Conservation (phyloP, 805 yeast species). For the Candida broadrunensis region DNA sequence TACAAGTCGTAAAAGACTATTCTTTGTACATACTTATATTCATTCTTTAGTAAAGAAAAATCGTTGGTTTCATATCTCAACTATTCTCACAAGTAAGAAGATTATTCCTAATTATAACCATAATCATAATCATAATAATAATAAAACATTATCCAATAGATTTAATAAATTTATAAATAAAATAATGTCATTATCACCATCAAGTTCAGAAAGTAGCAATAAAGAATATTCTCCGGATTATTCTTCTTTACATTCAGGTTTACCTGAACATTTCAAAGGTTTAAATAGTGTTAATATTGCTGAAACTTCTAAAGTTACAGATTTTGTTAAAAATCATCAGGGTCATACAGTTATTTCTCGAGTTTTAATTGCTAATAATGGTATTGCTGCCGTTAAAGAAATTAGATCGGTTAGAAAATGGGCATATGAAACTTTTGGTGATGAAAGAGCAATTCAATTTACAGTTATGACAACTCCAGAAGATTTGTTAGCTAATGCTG, state of each 20-base stretch:
- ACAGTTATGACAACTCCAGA: conserved; percentile 99
- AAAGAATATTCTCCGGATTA: conserved; percentile 15
- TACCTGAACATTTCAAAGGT: conserved; percentile 80
- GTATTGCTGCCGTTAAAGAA: conserved; percentile 99
- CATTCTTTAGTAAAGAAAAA: too few species aligned
- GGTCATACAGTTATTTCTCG: conserved; percentile 95
- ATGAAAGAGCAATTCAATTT: conserved; percentile 89
- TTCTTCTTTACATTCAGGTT: conserved; percentile 24
- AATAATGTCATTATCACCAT: conserved; percentile 3
- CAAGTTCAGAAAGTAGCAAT: background rate
- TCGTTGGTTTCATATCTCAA: too few species aligned
- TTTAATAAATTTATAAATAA: background rate
- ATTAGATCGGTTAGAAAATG: conserved; percentile 96
- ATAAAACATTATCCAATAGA: too few species aligned
- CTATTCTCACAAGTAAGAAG: too few species aligned
- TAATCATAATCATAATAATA: too few species aligned
- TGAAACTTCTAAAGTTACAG: conserved; percentile 74
- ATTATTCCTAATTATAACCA: too few species aligned
- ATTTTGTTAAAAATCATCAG: conserved; percentile 77
- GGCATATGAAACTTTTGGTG: conserved; percentile 99
- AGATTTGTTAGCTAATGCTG: conserved; percentile 94
- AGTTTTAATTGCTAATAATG: conserved; percentile 93
- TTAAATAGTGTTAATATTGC: conserved; percentile 74
- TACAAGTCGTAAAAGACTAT: background rate
- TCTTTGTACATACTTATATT: conserved; percentile 3